Base-by-base conservation (phyloP, 1,284 basidiomycete genomes). In the Malassezia sympodialis region DNA sequence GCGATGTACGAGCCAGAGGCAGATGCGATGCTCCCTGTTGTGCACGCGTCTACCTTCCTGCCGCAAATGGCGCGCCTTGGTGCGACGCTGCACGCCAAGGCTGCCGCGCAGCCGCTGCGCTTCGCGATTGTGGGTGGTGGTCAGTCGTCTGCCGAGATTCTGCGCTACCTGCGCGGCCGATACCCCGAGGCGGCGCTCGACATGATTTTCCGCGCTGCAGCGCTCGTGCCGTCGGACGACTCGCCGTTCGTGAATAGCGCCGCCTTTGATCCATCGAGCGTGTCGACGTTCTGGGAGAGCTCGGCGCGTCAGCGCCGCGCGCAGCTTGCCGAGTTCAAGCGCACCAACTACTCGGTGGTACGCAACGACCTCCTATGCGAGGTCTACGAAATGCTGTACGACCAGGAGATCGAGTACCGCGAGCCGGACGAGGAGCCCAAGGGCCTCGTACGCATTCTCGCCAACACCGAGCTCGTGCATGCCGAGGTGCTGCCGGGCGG, bases 281-380 rank as follows among this genome's bases (percentile, higher is more conserved):
- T 69, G 26, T 63, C 68, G 48, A 61, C 63, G 44, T 74, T 72
- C 59, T 74, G 70, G 69, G 47, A 58, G 37, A 62, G 63, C 8
- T 53, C 43, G 31, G 61, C 60, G 39, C 47, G 50, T 31, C 59
- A 67, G 31, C 67, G 72, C 26, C 53, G 55, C 21, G 59, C 56
- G 26, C 69, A 69, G 68, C 53, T 64, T 6, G 53, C 51, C 26
- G 72, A 74, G 53, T 74, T 69, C 54, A 67, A 66, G 54, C 65
- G 70, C 11, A 73, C 72, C 37, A 73, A 73, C 56, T 73, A 73
- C 59, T 67, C 65, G 28, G 72, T 73, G 11, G 68, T 73, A 3
- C 60, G 67, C 11, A 60, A 50, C 14, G 65, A 72, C 44, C 49
- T 72, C 35, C 55, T 73, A 44, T 65, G 68, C 50, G 58, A 65